Conservation (phyloP, 2,329 filamentous ascomycete genomes). For the Colletotrichum gigasporum region DNA sequence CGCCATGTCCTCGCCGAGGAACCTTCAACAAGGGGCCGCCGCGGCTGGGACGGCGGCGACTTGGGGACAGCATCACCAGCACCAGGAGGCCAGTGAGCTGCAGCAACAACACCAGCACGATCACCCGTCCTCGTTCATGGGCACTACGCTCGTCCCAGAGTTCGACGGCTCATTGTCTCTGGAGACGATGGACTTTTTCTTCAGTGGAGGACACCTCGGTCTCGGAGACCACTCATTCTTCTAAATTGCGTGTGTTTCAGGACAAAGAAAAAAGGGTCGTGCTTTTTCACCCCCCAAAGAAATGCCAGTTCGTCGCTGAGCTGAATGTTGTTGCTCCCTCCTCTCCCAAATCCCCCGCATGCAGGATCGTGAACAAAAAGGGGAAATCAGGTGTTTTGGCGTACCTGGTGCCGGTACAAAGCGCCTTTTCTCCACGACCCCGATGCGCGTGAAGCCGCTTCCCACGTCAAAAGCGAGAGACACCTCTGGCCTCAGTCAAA, state of each 20-base stretch:
- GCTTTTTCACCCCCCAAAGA: too few species aligned
- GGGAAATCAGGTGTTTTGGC: not conserved
- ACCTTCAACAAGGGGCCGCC: not conserved
- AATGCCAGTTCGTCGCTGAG: too few species aligned
- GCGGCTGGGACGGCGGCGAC: not conserved
- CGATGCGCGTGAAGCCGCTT: not conserved
- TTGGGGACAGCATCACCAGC: slow-evolving; percentile 9
- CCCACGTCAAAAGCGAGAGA: too few species aligned
- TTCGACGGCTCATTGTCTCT: slow-evolving; percentile 20
- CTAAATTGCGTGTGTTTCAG: slow-evolving; percentile 12
- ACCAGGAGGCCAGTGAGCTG: not conserved
- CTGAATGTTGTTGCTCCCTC: too few species aligned
- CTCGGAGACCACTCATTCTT: slow-evolving; percentile 30
- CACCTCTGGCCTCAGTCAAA: too few species aligned
- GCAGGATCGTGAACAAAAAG: not conserved
- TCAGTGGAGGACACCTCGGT: slow-evolving; percentile 27
- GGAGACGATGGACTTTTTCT: slow-evolving; percentile 29
- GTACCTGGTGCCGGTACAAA: not conserved
- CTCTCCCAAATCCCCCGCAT: too few species aligned
- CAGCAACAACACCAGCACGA: slow-evolving; percentile 1
- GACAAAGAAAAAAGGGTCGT: not conserved
- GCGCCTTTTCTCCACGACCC: not conserved
- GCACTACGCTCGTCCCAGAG: slow-evolving; percentile 10
- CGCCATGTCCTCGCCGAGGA: not conserved
- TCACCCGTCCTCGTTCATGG: slow-evolving; percentile 10